Conservation (phyloP, 352 stramenopile species). For the Thraustochytrium striatum region DNA sequence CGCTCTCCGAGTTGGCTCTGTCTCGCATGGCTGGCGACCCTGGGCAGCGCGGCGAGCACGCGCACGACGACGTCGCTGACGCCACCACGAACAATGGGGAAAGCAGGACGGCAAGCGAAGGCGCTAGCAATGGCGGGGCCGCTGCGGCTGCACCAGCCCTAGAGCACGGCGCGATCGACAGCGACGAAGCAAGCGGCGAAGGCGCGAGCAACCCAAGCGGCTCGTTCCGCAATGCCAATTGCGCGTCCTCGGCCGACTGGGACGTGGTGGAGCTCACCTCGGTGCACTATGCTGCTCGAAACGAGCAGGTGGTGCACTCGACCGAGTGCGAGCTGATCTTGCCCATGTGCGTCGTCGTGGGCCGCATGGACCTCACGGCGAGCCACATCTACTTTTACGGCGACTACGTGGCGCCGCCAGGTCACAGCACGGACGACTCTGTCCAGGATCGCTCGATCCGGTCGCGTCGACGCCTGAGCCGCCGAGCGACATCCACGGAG, state of each 20-base stretch:
- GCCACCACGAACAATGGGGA: too few relatives aligned
- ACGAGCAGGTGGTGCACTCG: constrained; percentile 36
- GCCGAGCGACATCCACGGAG: too few relatives aligned
- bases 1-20: too few relatives aligned
- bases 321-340: constrained; percentile 38
- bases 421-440: neutral
- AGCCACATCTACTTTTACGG: constrained; percentile 46
- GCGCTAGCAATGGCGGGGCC: too few relatives aligned
- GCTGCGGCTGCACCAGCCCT: too few relatives aligned
- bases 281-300: constrained; percentile 22
- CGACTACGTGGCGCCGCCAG: neutral
- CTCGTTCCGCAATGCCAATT: neutral
- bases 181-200: too few relatives aligned
- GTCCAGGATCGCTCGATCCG: neutral
- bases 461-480: too few relatives aligned
- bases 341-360: constrained; percentile 27
- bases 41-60: neutral
- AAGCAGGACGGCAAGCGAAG: too few relatives aligned
- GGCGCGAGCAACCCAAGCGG: neutral
- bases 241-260: constrained; percentile 1
- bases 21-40: neutral
- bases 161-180: too few relatives aligned
- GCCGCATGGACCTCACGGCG: constrained; percentile 30
- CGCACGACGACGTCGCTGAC: too few relatives aligned
- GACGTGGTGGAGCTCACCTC: constrained; percentile 38